phyloP scores from a whole-genome alignment of 2,329 filamentous ascomycete genomes.

The Arthrobotrys pseudoclavata region DNA sequence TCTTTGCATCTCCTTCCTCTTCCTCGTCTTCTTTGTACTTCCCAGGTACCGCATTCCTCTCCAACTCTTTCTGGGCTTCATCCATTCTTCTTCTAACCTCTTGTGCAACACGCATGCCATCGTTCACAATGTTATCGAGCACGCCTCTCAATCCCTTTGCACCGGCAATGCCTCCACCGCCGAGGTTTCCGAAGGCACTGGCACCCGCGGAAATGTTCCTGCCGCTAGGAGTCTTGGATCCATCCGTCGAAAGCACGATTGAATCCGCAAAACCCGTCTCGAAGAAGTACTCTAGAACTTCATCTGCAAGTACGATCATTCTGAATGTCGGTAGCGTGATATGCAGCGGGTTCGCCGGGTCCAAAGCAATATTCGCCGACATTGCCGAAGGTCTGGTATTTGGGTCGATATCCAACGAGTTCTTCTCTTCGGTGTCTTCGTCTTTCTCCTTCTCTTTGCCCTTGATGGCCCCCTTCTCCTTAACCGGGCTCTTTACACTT shows the following conservation, averaged over 20 bases:
- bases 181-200: slow-evolving; percentile 67
- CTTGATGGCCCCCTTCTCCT: slow-evolving; percentile 57
- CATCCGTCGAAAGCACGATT: slow-evolving; percentile 78
- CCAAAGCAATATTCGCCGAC: slow-evolving; percentile 87
- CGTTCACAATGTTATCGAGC: slow-evolving; percentile 95
- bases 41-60: slow-evolving; percentile 80
- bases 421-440: not conserved
- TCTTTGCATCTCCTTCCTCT: slow-evolving; percentile 76
- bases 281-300: slow-evolving; percentile 96
- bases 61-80: slow-evolving; percentile 91
- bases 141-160: slow-evolving; percentile 88
- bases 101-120: slow-evolving; percentile 90
- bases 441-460: slow-evolving; percentile 61
- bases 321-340: slow-evolving; percentile 98
- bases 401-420: slow-evolving; percentile 60
- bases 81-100: slow-evolving; percentile 95
- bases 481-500: slow-evolving; percentile 53
- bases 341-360: slow-evolving; percentile 91
- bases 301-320: slow-evolving; percentile 97
- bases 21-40: slow-evolving; percentile 76
- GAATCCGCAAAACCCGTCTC: slow-evolving; percentile 94
- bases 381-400: slow-evolving; percentile 74
- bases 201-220: slow-evolving; percentile 66
- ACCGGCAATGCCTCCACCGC: slow-evolving; percentile 69
- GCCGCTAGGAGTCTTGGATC: slow-evolving; percentile 63